A percentile compares a stretch with the other conserved stretches of the same genome.
phyloP scores from a whole-genome alignment of 1,284 basidiomycete species.

The Naganishia liquefaciens region DNA sequence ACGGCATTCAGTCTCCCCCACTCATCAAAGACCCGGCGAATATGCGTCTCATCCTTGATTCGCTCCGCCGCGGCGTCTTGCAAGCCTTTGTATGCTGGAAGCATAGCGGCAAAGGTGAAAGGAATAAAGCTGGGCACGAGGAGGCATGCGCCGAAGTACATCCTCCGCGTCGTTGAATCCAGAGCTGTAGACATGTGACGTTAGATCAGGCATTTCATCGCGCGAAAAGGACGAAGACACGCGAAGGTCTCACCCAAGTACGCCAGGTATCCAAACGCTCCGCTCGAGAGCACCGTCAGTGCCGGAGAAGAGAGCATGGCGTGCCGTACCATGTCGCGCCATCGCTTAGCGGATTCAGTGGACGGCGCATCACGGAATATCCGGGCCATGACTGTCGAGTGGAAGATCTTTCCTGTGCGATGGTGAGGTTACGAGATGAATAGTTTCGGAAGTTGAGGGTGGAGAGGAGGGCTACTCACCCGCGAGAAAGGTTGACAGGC shows the following conservation, averaged over 20 bases:
- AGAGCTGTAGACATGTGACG: background rate
- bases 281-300: background rate
- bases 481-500: background rate
- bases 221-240: too few species aligned
- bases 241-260: background rate
- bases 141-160: background rate
- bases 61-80: slow-evolving; percentile 7
- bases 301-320: background rate
- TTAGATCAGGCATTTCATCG: background rate
- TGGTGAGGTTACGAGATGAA: too few species aligned
- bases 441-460: background rate
- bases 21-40: background rate
- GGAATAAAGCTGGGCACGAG: background rate
- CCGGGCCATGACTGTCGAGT: background rate
- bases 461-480: background rate
- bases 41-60: slow-evolving; percentile 3
- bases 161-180: background rate
- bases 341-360: background rate
- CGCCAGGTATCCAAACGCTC: background rate
- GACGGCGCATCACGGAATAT: slow-evolving; percentile 3
- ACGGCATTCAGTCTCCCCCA: slow-evolving; percentile 10
- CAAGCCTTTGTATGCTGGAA: background rate
- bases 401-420: background rate
- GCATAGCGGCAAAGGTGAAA: slow-evolving; percentile 3
- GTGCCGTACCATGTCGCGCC: slow-evolving; percentile 4